Percentiles rank a stretch among this genome's conserved stretches.
These are phyloP conservation scores for Physaria fendleri DNA, from an alignment of 345 rosid genomes.

Conservation along the genomic window DNA sequence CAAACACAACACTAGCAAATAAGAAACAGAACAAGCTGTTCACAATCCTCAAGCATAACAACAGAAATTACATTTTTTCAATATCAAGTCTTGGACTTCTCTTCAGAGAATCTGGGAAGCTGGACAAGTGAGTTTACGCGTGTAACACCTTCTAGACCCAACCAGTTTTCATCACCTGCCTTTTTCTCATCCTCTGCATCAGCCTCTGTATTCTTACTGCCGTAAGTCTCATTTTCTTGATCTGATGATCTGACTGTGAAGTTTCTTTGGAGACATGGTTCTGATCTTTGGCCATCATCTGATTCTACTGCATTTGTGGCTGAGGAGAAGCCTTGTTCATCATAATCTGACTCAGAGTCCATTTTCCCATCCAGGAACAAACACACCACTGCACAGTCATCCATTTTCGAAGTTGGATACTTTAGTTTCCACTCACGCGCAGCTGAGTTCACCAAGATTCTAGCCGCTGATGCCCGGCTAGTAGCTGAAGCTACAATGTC, in stretches of 20 bases:
- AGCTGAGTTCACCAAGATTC: conserved; percentile 78
- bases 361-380: conserved; percentile 88
- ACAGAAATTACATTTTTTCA: neutral
- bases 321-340: conserved; percentile 83
- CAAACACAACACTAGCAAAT: conserved; percentile 12
- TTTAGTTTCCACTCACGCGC: conserved; percentile 94
- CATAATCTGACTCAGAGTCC: conserved; percentile 71
- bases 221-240: conserved; percentile 42
- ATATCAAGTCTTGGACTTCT: conserved; percentile 44
- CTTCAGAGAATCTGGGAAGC: conserved; percentile 91
- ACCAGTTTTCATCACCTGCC: conserved; percentile 79
- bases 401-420: conserved; percentile 97
- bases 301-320: conserved; percentile 77
- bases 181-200: conserved; percentile 31
- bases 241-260: conserved; percentile 74
- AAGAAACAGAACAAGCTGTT: neutral
- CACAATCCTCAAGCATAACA: conserved; percentile 8
- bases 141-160: conserved; percentile 88
- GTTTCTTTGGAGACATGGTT: conserved; percentile 81
- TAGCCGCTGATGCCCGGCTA: conserved; percentile 79
- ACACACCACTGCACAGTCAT: conserved; percentile 97
- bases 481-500: conserved; percentile 79
- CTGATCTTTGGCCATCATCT: conserved; percentile 79
- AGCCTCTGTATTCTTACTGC: conserved; percentile 18
- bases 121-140: conserved; percentile 97